Conservation (phyloP, 306 rosid species). For the Ochetophila trinervis region DNA sequence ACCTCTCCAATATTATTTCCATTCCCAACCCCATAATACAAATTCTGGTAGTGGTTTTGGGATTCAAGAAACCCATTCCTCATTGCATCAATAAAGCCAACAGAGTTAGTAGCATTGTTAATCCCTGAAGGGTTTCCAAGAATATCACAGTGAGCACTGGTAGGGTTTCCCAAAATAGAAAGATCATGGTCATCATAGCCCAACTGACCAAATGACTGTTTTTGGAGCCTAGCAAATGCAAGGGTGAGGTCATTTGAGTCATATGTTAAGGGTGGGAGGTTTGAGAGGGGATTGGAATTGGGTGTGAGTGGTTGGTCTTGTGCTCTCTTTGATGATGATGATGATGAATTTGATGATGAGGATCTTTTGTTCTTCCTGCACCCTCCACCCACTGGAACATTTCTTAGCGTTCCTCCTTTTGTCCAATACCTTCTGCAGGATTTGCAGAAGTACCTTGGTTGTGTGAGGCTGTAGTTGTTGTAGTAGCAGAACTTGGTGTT, state of each 20-base stretch:
- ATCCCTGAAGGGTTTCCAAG: slow-evolving; percentile 28
- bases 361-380: slow-evolving; percentile 96
- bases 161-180: slow-evolving; percentile 39
- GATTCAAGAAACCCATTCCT: slow-evolving; percentile 56
- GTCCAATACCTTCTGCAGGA: slow-evolving; percentile 98
- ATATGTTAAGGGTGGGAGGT: slow-evolving; percentile 41
- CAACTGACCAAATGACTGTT: slow-evolving; percentile 53
- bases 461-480: slow-evolving; percentile 93
- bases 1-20: slow-evolving; percentile 56
- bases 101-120: slow-evolving; percentile 27
- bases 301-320: slow-evolving; percentile 60
- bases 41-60: slow-evolving; percentile 34
- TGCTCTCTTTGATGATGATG: slow-evolving; percentile 49
- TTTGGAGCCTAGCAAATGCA: slow-evolving; percentile 83
- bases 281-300: slow-evolving; percentile 38
- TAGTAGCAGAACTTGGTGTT: slow-evolving; percentile 98
- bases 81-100: slow-evolving; percentile 52
- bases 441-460: slow-evolving; percentile 96
- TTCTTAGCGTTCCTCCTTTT: slow-evolving; percentile 91
- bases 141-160: slow-evolving; percentile 30
- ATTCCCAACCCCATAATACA: slow-evolving; percentile 60
- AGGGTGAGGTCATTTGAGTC: slow-evolving; percentile 71
- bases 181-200: slow-evolving; percentile 56
- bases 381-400: slow-evolving; percentile 98
- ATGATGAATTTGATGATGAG: too few relatives aligned